Percentiles rank a stretch among this genome's conserved stretches.
Evolutionary conservation across 1,284 basidiomycete species (phyloP).

Genomic region (Cryptococcus sp.): DNA sequence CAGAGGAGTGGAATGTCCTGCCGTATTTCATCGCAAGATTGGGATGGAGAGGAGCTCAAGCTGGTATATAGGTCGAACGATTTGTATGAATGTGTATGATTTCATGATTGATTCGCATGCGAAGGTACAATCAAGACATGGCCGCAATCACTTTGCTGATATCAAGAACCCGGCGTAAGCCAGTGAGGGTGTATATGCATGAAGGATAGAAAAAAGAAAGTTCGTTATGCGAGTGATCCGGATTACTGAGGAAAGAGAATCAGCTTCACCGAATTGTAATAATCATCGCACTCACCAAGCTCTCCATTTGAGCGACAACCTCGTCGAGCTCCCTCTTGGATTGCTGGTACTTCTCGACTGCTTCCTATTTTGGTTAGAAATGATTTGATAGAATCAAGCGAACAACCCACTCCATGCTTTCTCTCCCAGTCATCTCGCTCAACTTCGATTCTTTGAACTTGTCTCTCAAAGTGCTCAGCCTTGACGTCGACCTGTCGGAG

Average conservation of each 20-base stretch:
- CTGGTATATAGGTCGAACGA: not conserved
- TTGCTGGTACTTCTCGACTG: constrained; percentile 65
- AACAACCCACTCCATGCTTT: constrained; percentile 73
- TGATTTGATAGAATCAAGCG: not conserved
- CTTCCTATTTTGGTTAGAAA: constrained; percentile 56
- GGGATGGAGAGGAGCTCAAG: constrained; percentile 11
- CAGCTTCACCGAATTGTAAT: not conserved
- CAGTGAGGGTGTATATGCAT: not conserved
- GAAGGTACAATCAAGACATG: no score
- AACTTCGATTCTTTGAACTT: constrained; percentile 78
- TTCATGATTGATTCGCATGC: not conserved
- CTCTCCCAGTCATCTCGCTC: constrained; percentile 92
- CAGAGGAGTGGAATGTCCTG: constrained; percentile 38
- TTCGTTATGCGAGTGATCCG: not conserved
- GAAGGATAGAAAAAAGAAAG: not conserved
- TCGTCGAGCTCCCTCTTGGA: constrained; percentile 86
- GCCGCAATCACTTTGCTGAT: no score
- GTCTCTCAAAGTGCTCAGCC: constrained; percentile 96
- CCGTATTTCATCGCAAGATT: constrained; percentile 25
- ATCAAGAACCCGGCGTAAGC: no score
- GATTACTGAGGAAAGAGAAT: not conserved
- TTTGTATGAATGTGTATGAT: not conserved
- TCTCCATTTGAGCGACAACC: constrained; percentile 74
- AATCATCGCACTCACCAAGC: constrained; percentile 50
- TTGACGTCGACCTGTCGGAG: constrained; percentile 97